Percentiles rank a stretch among this genome's conserved stretches.
Conservation (phyloP, 1,284 basidiomycete species). For the Pterulicium gracile region DNA sequence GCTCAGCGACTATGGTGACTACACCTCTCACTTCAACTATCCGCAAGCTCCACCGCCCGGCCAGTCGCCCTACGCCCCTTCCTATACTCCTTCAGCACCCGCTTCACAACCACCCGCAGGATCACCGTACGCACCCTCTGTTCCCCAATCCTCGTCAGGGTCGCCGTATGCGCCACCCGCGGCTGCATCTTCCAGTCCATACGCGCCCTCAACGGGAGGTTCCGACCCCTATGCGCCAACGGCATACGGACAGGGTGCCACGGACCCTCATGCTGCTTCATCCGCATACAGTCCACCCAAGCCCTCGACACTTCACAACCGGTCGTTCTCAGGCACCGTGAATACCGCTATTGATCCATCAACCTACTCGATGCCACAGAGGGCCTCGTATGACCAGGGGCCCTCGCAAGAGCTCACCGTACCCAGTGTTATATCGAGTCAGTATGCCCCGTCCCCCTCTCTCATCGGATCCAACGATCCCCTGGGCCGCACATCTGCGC, state of each 20-base stretch:
- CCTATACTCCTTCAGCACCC: neutral
- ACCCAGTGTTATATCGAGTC: slow-evolving; percentile 33
- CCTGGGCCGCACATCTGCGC: slow-evolving; percentile 60
- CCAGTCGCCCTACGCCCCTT: neutral
- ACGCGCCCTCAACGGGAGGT: neutral
- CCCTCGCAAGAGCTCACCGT: slow-evolving; percentile 30
- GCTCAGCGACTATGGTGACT: slow-evolving; percentile 14
- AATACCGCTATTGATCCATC: slow-evolving; percentile 6
- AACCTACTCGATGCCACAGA: neutral
- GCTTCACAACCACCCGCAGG: neutral
- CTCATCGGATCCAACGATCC: slow-evolving; percentile 77
- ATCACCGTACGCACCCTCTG: neutral
- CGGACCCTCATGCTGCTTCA: slow-evolving; percentile 4
- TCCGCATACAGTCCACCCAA: slow-evolving; percentile 9
- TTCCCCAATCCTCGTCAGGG: neutral
- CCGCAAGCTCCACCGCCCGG: slow-evolving; percentile 5
- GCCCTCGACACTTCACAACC: neutral
- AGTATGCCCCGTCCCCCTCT: slow-evolving; percentile 68
- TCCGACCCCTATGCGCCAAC: no score
- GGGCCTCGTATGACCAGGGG: slow-evolving; percentile 10
- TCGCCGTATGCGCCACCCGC: neutral
- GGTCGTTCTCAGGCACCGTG: neutral
- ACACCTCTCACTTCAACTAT: slow-evolving; percentile 17
- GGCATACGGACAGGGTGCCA: no score
- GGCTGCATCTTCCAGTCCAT: neutral